Evolutionary conservation across 495 filamentous ascomycete genomes (phyloP), one percentile per base, ranked within the genome.

Genomic region (Penicillium antarcticum): DNA sequence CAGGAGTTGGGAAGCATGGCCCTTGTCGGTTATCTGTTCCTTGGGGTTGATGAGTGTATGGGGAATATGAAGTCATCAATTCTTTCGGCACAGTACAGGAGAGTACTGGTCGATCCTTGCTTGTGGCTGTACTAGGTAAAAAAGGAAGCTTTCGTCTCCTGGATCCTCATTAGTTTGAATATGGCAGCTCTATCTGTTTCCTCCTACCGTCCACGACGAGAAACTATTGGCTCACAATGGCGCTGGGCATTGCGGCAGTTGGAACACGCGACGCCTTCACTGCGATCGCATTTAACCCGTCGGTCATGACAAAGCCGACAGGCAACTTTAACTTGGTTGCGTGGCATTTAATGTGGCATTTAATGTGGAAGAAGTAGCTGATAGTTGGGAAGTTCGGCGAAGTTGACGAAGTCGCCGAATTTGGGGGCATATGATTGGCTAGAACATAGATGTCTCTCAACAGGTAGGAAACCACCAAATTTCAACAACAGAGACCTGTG

Each of bases 321-420:
- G 12, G 52, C 56, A 14, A 58, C 42, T 44, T 51, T 58, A 1
- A 26, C 26, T 21, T 33, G 41, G 31, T 8, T 45, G 16, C 24
- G 47, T 44, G 44, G 51, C 51, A 53, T 53, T 45, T 33, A 11
- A 21, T 12, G 14, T n/a, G n/a, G n/a, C n/a, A n/a, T n/a, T n/a
- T n/a, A n/a, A 32, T 38, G 11, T 32, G 24, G 18, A 47, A 48
- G 19, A 17, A 1, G 31, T 38, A 19, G 5, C 23, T 31, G 45
- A 29, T 17, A 23, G 34, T 24, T 34, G 41, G n/a, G 34, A 36
- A 52, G 11, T 47, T 57, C 44, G 43, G 39, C 32, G 39, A 51
- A 47, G 34, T 51, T 47, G 23, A 55, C 42, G 41, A 57, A 60
- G 40, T 57, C 57, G 57, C 43, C 57, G 57, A 53, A 33, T 56